Conservation (phyloP, 2,329 filamentous ascomycete genomes). For the Microcyclospora pomicola region DNA sequence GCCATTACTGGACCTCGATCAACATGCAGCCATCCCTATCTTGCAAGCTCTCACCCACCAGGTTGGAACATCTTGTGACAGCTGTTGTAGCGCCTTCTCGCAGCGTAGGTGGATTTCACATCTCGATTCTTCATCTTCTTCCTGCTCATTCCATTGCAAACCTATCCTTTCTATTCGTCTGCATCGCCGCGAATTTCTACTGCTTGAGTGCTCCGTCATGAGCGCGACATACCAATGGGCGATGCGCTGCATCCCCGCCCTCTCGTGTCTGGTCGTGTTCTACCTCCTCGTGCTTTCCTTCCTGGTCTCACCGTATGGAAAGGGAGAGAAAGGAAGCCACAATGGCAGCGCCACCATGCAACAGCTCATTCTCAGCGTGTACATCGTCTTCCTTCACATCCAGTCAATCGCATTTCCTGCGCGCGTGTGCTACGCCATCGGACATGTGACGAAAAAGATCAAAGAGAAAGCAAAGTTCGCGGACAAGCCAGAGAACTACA, state of each 20-base stretch:
- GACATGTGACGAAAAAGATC: conserved; percentile 36
- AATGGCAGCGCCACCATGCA: conserved; percentile 16
- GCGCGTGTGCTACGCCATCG: conserved; percentile 48
- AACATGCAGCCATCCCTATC: too few relatives aligned
- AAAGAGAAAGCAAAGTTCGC: conserved; percentile 9
- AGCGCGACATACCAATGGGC: conserved; percentile 12
- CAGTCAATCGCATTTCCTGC: conserved; percentile 51
- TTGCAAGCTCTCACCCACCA: too few relatives aligned
- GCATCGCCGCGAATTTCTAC: not conserved
- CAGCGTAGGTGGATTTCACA: too few relatives aligned
- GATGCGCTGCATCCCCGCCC: conserved; percentile 17
- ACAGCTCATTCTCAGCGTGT: conserved; percentile 29
- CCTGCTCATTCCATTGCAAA: too few relatives aligned
- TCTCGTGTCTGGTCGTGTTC: conserved; percentile 13
- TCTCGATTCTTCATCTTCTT: too few relatives aligned
- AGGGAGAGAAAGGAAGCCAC: conserved; percentile 11
- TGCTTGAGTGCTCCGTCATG: conserved; percentile 26
- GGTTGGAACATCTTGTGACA: too few relatives aligned
- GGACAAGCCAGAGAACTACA: conserved; percentile 5
- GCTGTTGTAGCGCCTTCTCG: too few relatives aligned
- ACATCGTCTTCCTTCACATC: conserved; percentile 50
- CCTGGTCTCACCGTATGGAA: conserved; percentile 15
- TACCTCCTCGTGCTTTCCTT: conserved; percentile 16
- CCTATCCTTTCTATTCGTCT: too few relatives aligned
- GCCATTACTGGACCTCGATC: too few relatives aligned